Conservation (phyloP, 2,329 filamentous ascomycete species). For the Cladorrhinum sp. region DNA sequence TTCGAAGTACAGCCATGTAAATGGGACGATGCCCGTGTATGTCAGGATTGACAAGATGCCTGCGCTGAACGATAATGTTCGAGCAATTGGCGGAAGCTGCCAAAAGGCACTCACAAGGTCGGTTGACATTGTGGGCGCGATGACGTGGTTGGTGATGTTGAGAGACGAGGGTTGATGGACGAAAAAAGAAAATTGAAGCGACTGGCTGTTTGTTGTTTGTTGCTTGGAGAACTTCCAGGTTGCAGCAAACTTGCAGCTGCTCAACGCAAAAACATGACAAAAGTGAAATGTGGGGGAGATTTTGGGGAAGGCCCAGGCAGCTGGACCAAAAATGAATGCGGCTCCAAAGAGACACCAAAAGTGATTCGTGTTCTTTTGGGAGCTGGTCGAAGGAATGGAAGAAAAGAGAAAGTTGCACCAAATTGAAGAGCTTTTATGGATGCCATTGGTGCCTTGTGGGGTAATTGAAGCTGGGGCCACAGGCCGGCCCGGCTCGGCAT, state of each 20-base stretch:
- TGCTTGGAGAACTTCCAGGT: slow-evolving; percentile 19
- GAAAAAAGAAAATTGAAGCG: slow-evolving; percentile 2
- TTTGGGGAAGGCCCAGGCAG: slow-evolving; percentile 11
- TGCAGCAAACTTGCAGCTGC: slow-evolving; percentile 8
- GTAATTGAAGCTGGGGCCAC: slow-evolving; percentile 19
- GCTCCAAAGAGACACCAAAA: slow-evolving; percentile 21
- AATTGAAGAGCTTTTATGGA: slow-evolving; percentile 24
- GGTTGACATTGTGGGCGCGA: slow-evolving; percentile 23
- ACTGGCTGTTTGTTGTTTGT: slow-evolving; percentile 11
- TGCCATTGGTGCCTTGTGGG: slow-evolving; percentile 19
- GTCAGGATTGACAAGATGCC: slow-evolving; percentile 62
- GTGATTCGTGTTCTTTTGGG: slow-evolving; percentile 30
- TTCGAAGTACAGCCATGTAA: slow-evolving; percentile 53
- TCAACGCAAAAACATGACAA: slow-evolving; percentile 14
- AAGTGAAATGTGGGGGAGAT: slow-evolving; percentile 16
- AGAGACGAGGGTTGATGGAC: neutral
- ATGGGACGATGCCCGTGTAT: slow-evolving; percentile 54
- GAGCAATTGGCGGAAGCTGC: slow-evolving; percentile 46
- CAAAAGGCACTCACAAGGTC: slow-evolving; percentile 41
- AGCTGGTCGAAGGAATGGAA: slow-evolving; percentile 18
- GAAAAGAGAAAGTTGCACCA: slow-evolving; percentile 22
- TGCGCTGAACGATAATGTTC: slow-evolving; percentile 60
- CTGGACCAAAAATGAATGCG: slow-evolving; percentile 12
- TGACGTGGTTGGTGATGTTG: slow-evolving; percentile 9
- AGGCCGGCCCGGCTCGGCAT: slow-evolving; percentile 6